Base-by-base conservation (phyloP, 1,284 basidiomycete species). In the Moesziomyces aphidis region DNA sequence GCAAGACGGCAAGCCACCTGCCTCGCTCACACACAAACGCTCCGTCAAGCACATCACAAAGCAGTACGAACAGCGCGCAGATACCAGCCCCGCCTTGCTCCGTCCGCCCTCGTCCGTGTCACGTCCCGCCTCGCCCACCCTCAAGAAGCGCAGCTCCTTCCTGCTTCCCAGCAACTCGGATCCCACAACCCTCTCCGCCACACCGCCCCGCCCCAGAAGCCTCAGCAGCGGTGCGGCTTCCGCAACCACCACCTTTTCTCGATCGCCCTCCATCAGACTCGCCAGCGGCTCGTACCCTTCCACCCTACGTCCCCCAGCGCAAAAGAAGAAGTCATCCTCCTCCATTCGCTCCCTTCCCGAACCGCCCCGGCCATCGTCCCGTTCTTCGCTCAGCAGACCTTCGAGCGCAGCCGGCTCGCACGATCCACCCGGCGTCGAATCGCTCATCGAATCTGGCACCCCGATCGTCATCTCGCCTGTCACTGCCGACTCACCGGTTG, bases 281-380 rank as follows among this genome's bases (percentile, higher is more conserved):
- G 72, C 72, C 3, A 74, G 72, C 24, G 66, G 66, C 1, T 62
- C 59, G 5, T 74, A 74, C 47, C 72, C 72, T 31, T 74, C 72
- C 8, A 74, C 72, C 4, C 60, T 74, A 3, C 51, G 55, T 36
- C 71, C 71, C 3, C 65, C 71, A 4, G 45, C 34, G 15, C 39
- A 42, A 10, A 63, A 57, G 21, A 73, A 68, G 51, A 31, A 55
- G 6, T 73, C 71, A 13, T 51, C 50, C 17, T 64, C 65, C 36
- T 73, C 71, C 4, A 62, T 73, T 23, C 54, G 61, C 3, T 68
- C 71, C 5, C 65, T 73, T 1, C 64, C 65, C 4, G 61, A 70
- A 36, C 67, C 61, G 3, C 61, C 67, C 17, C 23, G 24, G 45
- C 55, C 9, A 17, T 19, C 44, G 13, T 28, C 24, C 31, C 53